Evolutionary conservation across 2,329 filamentous ascomycete genomes (phyloP), one percentile per base, ranked within the genome.

Genomic region (Clonostachys byssicola): DNA sequence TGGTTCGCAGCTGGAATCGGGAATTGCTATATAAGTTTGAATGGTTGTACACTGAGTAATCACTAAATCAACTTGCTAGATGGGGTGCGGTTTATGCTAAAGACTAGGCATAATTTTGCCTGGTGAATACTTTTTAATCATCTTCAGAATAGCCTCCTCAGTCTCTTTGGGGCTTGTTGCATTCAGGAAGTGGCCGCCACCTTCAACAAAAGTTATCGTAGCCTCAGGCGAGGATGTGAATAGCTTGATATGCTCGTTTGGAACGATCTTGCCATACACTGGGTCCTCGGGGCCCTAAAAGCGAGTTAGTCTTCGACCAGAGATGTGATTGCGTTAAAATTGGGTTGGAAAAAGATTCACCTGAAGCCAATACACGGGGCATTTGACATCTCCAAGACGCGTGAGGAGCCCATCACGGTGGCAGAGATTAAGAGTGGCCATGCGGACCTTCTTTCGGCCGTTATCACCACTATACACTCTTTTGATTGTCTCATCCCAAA

Each of bases 211-310:
- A 0, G 62, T 64, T 30, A 78, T 51, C 6, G 66, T 72, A 6
- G 68, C 67, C 51, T 75, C 70, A 9, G 64, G 63, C 4, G 74
- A 67, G 1, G 63, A 63, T 1, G 67, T 75, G 52, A 80, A 78
- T 8, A 75, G 58, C 58, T 75, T 68, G 51, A 78, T 75, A 30
- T 80, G 72, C 55, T 78, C 73, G 10, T 58, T 52, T 1, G 73
- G 67, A 16, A 74, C 56, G 4, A 51, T 56, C 60, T 86, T 83
- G 18, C 89, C 90, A 1, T 78, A 81, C n/a, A 78, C 71, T 4
- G 82, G 83, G 60, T 96, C 90, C 60, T 88, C 81, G 39, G 92
- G 92, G 4, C 91, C 96, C 52, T 99, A 30, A 30, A 30, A 30
- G 74, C n/a, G 71, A 12, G 33, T 45, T 35, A 40, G 58, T 35